These are phyloP conservation scores for Cicer judaicum DNA, from an alignment of 306 rosid genomes.

Conservation along the genomic window DNA sequence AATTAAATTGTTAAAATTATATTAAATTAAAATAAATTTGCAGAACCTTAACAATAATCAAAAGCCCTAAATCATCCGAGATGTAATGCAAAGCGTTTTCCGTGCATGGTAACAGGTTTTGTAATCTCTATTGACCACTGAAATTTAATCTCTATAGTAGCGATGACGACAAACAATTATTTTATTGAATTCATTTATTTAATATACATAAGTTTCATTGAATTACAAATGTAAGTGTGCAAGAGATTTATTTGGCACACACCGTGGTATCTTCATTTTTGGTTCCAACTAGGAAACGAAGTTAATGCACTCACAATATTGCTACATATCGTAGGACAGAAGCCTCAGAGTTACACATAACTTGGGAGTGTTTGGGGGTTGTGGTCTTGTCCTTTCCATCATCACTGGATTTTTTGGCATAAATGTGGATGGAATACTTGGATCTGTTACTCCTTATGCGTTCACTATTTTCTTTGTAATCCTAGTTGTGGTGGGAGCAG, in stretches of 20 bases:
- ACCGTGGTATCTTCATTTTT: background rate
- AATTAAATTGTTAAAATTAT: too few relatives aligned
- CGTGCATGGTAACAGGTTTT: conserved; percentile 97
- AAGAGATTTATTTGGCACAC: conserved; percentile 13
- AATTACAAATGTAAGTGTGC: background rate
- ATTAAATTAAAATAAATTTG: too few relatives aligned
- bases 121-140: conserved; percentile 17
- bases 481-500: conserved; percentile 56
- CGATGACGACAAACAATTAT: background rate
- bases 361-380: conserved; percentile 83
- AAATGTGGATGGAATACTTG: conserved; percentile 93
- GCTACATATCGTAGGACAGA: conserved; percentile 66
- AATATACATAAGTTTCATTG: conserved; percentile 3
- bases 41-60: too few relatives aligned
- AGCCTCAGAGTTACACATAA: conserved; percentile 89
- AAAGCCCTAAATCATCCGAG: too few relatives aligned
- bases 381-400: conserved; percentile 84
- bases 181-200: conserved; percentile 15
- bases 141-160: conserved; percentile 27
- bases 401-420: conserved; percentile 92
- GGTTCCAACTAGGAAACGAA: background rate
- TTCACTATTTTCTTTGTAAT: conserved; percentile 65
- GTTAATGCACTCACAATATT: conserved; percentile 30
- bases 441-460: conserved; percentile 74
- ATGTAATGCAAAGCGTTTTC: conserved; percentile 91